Base-by-base conservation (phyloP, 495 filamentous ascomycete genomes). In the Thermothielavioides terrestris region DNA sequence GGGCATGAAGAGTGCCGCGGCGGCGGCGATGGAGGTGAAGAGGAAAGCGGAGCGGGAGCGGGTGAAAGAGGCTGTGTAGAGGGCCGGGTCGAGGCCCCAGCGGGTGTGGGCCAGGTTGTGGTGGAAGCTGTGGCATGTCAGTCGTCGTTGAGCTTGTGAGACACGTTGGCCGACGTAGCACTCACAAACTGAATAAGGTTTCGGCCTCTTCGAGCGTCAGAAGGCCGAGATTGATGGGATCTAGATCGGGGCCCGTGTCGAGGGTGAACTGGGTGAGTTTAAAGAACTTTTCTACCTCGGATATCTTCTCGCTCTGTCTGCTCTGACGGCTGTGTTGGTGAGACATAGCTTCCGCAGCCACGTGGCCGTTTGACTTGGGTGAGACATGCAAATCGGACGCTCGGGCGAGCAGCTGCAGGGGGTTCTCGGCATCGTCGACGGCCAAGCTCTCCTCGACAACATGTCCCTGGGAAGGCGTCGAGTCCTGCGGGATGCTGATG, bases 371-470 rank as follows among this genome's bases (percentile, higher is more conserved):
- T 1, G 65, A 51, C 26, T 66, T 65, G 26, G 78, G 76, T 4
- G 77, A 79, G 8, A 80, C 68, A 42, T 82, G 77, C 28, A 85
- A 69, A 60, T 87, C 82, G 6, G 83, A 85, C 0, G 84, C 83
- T 17, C 82, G 71, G 3, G 84, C 84, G 18, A 87, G 74, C 2
- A 87, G 62, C 57, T 87, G 83, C 9, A 87, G 64, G 0, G 84
- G 84, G 50, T 87, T 87, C 55, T 87, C 84, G 15, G 83, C 83
- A 65, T 86, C 83, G 51, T 85, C 83, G 5, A 87, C 59, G 21
- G 78, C 76, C 11, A 85, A 69, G 36, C 52, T 63, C 45, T 66
- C 66, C 35, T 68, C 66, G 10, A 46, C 58, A 11, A 53, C 60
- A 35, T 63, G 65, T 22, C 56, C 56, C 21, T 64, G 56, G 8